Conservation (phyloP, 2,329 filamentous ascomycete species). For the Verticillium albo-atrum region DNA sequence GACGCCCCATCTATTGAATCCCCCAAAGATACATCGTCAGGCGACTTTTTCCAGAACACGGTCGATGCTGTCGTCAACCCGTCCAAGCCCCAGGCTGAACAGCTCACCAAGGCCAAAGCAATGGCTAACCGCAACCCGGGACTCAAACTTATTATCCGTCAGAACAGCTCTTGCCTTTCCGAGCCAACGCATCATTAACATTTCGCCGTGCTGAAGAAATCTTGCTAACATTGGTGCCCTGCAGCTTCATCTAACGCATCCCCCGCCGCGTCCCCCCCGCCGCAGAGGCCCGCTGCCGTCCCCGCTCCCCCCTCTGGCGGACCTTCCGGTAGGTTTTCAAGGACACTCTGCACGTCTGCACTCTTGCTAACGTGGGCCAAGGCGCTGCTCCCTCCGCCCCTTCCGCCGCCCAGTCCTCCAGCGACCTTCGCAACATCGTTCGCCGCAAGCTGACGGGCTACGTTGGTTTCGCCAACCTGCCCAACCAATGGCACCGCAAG, state of each 20-base stretch:
- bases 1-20: constrained; percentile 42
- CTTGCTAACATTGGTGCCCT: constrained; percentile 28
- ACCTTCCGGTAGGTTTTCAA: constrained; percentile 19
- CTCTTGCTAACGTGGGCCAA: not conserved
- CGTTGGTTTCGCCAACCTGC: constrained; percentile 96
- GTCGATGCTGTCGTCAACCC: not conserved
- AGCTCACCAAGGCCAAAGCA: not conserved
- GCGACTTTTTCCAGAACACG: constrained; percentile 36
- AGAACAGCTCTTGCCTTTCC: constrained; percentile 19
- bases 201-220: not conserved
- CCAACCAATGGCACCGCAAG: constrained; percentile 99
- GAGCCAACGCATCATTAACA: constrained; percentile 1
- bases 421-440: constrained; percentile 89
- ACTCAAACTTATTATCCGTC: constrained; percentile 20
- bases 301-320: constrained; percentile 30
- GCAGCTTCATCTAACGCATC: constrained; percentile 42
- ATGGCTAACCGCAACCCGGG: not conserved
- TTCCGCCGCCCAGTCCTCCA: constrained; percentile 41
- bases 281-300: constrained; percentile 29
- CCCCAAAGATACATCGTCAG: constrained; percentile 38
- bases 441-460: constrained; percentile 97
- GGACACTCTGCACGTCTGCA: constrained; percentile 10
- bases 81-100: constrained; percentile 1
- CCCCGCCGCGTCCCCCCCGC: constrained; percentile 13
- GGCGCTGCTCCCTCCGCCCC: constrained; percentile 15